Base-by-base conservation (phyloP, 2,329 filamentous ascomycete genomes). In the Colletotrichum sidae region DNA sequence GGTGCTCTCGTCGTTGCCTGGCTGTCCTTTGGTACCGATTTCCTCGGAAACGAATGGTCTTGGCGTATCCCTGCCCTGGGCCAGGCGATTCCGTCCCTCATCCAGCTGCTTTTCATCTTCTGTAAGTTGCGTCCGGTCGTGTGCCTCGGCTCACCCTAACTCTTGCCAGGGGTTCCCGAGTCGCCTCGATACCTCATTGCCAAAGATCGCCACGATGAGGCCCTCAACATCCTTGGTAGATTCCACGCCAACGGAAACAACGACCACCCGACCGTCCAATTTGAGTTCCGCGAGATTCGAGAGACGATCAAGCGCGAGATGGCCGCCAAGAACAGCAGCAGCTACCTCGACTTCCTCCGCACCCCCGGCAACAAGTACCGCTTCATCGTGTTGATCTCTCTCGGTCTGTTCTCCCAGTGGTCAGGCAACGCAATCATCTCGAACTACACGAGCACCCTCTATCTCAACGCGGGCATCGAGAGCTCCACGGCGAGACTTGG, bases 401-500 rank as follows among this genome's bases (percentile, higher is more conserved):
- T 88, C 34, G 86, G 85, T 71, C 74, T 88, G 65, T 87, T 88
- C 76, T 87, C 84, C 0, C 86, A 88, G 74, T 88, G 84, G 80
- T 85, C 81, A 41, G 86, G 87, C 58, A 88, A 88, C 72, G 86
- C 82, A 65, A 81, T 88, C 53, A 84, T 88, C 69, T 85, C 81
- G 65, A 88, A 88, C 77, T 89, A 88, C 69, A 80, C 84, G 45
- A 83, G 79, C 63, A 77, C 80, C 63, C 82, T 88, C 52, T 87
- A 87, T 75, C 74, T 80, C 45, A 80, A 79, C 41, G 85, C 85
- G 67, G 86, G 86, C 60, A 81, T 88, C 68, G 80, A 67, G 2
- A 75, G 80, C 69, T 73, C 80, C 45, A 79, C 76, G 39, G 75
- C 77, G 72, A 81, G 81, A 71, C 81, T 83, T 60, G 81, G 80